phyloP scores from a whole-genome alignment of 2,329 filamentous ascomycete genomes.

The Trichoderma hamatum region DNA sequence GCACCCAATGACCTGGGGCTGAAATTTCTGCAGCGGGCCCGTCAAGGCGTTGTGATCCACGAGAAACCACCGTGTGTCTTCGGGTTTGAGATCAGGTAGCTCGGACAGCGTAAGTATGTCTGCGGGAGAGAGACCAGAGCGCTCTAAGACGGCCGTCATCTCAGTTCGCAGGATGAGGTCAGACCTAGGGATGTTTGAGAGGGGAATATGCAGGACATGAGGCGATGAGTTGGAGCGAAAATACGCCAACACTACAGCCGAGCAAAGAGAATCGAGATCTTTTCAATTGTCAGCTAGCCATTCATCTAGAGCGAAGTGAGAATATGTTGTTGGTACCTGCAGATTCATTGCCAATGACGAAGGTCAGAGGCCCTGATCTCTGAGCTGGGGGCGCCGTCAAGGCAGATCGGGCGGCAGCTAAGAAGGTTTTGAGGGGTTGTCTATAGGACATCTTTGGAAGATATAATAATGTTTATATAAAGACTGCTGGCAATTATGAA shows the following conservation, averaged over 20 bases:
- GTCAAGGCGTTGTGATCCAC: conserved; percentile 80
- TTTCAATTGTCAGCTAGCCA: neutral
- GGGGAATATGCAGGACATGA: conserved; percentile 66
- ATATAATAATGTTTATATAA: neutral
- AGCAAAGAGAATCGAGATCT: conserved; percentile 83
- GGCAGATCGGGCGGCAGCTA: conserved; percentile 53
- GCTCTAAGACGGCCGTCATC: conserved; percentile 65
- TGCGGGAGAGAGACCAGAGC: conserved; percentile 59
- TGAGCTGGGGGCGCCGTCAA: conserved; percentile 50
- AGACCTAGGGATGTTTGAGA: conserved; percentile 69
- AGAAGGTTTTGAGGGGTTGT: conserved; percentile 53
- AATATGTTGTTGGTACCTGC: conserved; percentile 51
- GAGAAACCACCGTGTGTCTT: conserved; percentile 69
- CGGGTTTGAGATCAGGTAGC: conserved; percentile 52
- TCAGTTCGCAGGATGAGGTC: conserved; percentile 76
- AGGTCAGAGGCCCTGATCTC: conserved; percentile 54
- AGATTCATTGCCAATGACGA: conserved; percentile 70
- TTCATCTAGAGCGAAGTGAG: neutral
- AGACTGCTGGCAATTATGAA: neutral
- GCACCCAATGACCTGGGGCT: conserved; percentile 60
- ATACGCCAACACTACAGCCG: conserved; percentile 73
- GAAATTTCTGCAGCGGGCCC: conserved; percentile 60
- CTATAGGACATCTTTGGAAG: conserved; percentile 36
- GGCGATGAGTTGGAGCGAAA: conserved; percentile 63
- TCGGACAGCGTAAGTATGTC: conserved; percentile 67